Base-by-base conservation (phyloP, 306 rosid genomes). In the Gynostemma pentaphyllum region DNA sequence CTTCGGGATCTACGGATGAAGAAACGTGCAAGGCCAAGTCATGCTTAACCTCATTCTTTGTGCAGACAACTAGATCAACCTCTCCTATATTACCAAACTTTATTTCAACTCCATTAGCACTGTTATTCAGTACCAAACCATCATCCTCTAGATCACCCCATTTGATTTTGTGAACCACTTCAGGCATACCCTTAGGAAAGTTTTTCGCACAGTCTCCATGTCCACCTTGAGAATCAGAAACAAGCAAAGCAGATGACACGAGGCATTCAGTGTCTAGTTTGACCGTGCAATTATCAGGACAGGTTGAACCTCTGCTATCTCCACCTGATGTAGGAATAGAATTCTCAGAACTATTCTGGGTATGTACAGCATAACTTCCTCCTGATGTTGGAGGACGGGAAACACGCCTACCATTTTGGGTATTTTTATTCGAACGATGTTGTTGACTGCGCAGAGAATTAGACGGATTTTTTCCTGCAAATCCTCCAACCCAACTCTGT, bases 1-100 rank as follows among this genome's bases (percentile, higher is more conserved):
- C 86, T 75, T 76, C 74, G 46, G 79, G 29, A 57, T 29, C 62
- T 32, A 55, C 45, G 57, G 66, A 60, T 62, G 37, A 59, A 54
- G 77, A 56, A 64, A 68, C 70, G 56, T 29, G 39, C 42, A 75
- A 73, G 36, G 51, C 69, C 56, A 59, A 60, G 48, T 65, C 78
- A 62, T 74, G 42, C 70, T 68, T 68, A 57, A 42, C 79, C 51
- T 56, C 87, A 54, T 56, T 63, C 76, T 85, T 87, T 70, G 56
- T 80, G 66, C 76, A 74, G 69, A 44, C 74, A 37, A 69, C 62
- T 66, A 87, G 45, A 74, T 75, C 84, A 71, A 85, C 92, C 61
- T 86, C 96, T 71, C 79, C 92, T 27, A 91, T 83, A 70, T 82
- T 85, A 70, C 98, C 98, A 77, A 91, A 88, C 83, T 80, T 91